Evolutionary conservation across 1,139 yeast genomes (phyloP), one percentile per base, ranked within the genome.

Genomic region (Candida sanyaensis): DNA sequence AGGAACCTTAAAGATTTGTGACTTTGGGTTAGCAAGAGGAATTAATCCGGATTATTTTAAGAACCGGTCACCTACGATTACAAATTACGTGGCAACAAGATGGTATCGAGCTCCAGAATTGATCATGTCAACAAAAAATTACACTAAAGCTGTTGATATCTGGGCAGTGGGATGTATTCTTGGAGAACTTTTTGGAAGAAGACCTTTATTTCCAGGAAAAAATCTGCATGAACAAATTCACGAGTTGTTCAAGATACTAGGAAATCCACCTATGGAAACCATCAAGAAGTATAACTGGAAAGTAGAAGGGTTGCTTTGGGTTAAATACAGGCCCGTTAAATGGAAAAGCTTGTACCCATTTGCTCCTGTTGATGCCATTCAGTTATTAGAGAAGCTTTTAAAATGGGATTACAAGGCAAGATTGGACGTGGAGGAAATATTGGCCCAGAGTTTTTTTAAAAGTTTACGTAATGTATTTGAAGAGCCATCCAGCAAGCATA

Each of bases 31-130:
- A 44, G 96, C 97, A 0, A 72, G 97, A 59, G 92, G 96, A 1
- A 74, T 86, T 11, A 71, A 78, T 46, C 55, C 56, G 3, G 69
- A 68, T 50, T 78, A 58, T 58, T 64, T 71, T 65, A 70, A 65
- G 52, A 66, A 61, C 48, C 66, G 55, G 46, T 60, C 54, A 29
- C 64, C 58, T 51, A 77, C 69, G 17, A 88, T 88, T 43, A 91
- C 97, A 4, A 84, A 84, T 56, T 91, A 91, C 59, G 97, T 92
- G 13, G 97, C 97, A 3, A 92, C 98, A 0, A 71, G 98, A 51
- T 92, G 97, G 97, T 92, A 92, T 62, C 71, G 97, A 46, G 97
- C 97, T 0, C 98, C 98, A 0, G 98, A 92, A 61, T 73, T 92
- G 48, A 82, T 91, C 52, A 71, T 91, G 49, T 81, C 88, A 23